A percentile compares a stretch with the other conserved stretches of the same genome.
These are phyloP conservation scores for Apiospora kogelbergensis DNA, from an alignment of 2,329 filamentous ascomycete genomes.

Conservation along the genomic window DNA sequence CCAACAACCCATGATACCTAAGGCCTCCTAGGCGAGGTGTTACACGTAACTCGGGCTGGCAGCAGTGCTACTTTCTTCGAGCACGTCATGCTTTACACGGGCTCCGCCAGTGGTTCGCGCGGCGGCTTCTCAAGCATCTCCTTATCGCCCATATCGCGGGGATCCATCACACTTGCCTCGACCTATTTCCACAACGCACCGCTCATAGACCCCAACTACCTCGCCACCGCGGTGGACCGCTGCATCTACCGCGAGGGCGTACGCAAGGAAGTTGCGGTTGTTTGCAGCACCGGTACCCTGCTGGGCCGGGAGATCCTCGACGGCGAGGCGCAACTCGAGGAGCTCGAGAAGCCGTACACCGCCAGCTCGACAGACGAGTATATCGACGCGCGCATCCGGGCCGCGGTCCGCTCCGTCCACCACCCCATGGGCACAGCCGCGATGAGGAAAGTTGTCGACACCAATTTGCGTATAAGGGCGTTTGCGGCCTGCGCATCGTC, in stretches of 20 bases:
- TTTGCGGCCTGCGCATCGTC: constrained; percentile 20
- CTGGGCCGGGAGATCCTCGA: constrained; percentile 27
- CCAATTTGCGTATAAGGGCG: constrained; percentile 18
- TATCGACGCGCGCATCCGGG: constrained; percentile 10
- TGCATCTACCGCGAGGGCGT: constrained; percentile 29
- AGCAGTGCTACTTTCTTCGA: constrained; percentile 17
- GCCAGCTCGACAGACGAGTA: not conserved
- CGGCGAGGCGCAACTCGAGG: constrained; percentile 22
- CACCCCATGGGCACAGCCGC: constrained; percentile 22
- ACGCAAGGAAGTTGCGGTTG: constrained; percentile 23
- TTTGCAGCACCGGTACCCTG: constrained; percentile 18
- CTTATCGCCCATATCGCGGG: constrained; percentile 27
- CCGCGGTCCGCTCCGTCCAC: constrained; percentile 4
- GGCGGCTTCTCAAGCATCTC: constrained; percentile 19
- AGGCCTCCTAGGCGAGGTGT: not conserved
- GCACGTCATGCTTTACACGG: constrained; percentile 16
- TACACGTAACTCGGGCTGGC: not conserved
- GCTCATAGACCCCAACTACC: constrained; percentile 30
- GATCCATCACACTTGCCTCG: constrained; percentile 24
- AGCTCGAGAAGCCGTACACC: constrained; percentile 16
- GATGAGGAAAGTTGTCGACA: constrained; percentile 19
- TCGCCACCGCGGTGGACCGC: constrained; percentile 29
- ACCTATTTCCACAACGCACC: constrained; percentile 16
- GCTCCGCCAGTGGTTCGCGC: constrained; percentile 15
- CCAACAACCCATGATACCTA: not conserved